Percentiles rank a stretch among this genome's conserved stretches.
These are phyloP conservation scores for Penicillium malachiteum DNA, from an alignment of 495 filamentous ascomycete species.

Conservation along the genomic window DNA sequence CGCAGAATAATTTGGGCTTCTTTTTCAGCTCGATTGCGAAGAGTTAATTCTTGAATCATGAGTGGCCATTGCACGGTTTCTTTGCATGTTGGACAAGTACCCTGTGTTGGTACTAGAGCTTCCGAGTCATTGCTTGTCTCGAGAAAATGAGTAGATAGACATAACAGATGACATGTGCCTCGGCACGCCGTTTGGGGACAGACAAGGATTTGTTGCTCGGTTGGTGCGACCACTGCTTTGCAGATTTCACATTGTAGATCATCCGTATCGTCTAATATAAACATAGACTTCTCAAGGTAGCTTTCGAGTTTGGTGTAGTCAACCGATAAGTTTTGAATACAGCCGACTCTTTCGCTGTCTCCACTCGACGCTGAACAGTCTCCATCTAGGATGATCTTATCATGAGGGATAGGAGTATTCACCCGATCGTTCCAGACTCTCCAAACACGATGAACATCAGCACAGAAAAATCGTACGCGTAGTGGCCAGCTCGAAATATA, in stretches of 20 bases:
- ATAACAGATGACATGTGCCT: constrained; percentile 69
- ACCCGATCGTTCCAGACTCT: constrained; percentile 53
- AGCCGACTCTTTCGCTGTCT: constrained; percentile 16
- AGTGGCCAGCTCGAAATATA: constrained; percentile 85
- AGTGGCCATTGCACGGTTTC: constrained; percentile 65
- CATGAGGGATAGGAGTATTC: constrained; percentile 44
- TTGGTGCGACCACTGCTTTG: constrained; percentile 41
- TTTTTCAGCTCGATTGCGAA: constrained; percentile 65
- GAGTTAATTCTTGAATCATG: constrained; percentile 76
- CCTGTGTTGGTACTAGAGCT: constrained; percentile 63
- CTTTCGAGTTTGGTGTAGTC: constrained; percentile 63
- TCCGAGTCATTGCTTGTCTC: constrained; percentile 36
- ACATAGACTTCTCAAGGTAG: constrained; percentile 70
- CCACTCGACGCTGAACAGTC: constrained; percentile 18
- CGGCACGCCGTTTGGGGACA: constrained; percentile 69
- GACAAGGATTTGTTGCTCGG: constrained; percentile 57
- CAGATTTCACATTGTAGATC: constrained; percentile 67
- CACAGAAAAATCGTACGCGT: constrained; percentile 72
- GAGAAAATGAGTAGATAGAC: constrained; percentile 69
- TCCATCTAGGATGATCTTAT: constrained; percentile 58
- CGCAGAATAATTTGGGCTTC: constrained; percentile 65
- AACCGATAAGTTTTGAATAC: constrained; percentile 58
- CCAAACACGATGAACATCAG: constrained; percentile 70
- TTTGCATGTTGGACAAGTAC: constrained; percentile 71
- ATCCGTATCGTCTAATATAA: constrained; percentile 58